A percentile compares a stretch with the other conserved stretches of the same genome.
Evolutionary conservation across 306 rosid genomes (phyloP).

Genomic region (Pachyrhizus erosus): DNA sequence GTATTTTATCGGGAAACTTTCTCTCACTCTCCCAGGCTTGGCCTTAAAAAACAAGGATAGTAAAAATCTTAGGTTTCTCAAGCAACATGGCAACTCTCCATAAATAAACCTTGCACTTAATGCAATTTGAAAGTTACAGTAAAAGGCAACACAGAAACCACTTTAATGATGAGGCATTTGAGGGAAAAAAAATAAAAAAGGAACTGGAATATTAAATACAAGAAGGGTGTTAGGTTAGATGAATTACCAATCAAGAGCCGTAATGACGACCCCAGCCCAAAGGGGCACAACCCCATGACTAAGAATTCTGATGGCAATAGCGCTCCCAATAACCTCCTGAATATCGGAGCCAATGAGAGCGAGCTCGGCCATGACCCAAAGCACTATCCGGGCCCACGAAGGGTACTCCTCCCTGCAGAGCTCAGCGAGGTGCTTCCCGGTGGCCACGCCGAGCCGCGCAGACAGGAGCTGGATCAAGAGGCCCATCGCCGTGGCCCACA

Average conservation of each 20-base stretch:
- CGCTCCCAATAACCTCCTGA: conserved; percentile 97
- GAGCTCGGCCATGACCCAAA: conserved; percentile 96
- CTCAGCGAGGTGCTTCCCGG: conserved; percentile 92
- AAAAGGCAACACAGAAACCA: background rate
- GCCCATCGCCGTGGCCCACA: conserved; percentile 97
- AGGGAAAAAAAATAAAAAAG: no score
- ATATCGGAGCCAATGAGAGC: conserved; percentile 95
- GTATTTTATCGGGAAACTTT: no score
- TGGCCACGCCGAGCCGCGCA: conserved; percentile 95
- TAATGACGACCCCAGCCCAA: conserved; percentile 90
- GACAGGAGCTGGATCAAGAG: conserved; percentile 85
- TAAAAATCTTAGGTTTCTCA: no score
- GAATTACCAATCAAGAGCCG: conserved; percentile 85
- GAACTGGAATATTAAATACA: background rate
- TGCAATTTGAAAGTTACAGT: background rate
- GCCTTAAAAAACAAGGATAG: no score
- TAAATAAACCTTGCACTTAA: background rate
- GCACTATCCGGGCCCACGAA: conserved; percentile 73
- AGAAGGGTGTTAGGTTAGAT: background rate
- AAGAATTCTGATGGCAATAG: conserved; percentile 87
- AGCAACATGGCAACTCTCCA: no score
- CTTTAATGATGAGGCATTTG: no score
- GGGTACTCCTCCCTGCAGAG: conserved; percentile 96
- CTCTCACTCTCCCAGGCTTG: no score
- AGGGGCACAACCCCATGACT: conserved; percentile 85